Conservation (phyloP, 805 yeast genomes). For the Zygosaccharomyces bisporus region DNA sequence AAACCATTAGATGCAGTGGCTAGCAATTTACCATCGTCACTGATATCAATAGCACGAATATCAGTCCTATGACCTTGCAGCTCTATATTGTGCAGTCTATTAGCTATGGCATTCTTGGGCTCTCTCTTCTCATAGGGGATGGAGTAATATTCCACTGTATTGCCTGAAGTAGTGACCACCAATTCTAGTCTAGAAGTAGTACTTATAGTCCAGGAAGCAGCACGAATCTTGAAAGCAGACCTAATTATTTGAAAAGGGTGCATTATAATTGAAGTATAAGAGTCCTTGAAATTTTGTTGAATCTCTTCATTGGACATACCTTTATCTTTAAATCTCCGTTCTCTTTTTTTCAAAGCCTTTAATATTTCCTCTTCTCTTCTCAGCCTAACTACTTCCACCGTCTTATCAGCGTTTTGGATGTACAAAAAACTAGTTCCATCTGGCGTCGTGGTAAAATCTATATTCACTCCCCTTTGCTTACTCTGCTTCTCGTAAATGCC, state of each 20-base stretch:
- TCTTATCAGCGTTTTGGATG: constrained; percentile 75
- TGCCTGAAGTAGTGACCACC: constrained; percentile 63
- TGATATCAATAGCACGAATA: constrained; percentile 75
- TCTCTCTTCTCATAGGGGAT: constrained; percentile 59
- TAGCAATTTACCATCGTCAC: constrained; percentile 72
- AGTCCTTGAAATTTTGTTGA: constrained; percentile 43
- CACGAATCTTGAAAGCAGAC: constrained; percentile 57
- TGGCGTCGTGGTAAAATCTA: constrained; percentile 43
- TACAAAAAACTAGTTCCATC: constrained; percentile 45
- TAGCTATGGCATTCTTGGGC: constrained; percentile 38
- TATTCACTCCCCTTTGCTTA: constrained; percentile 61
- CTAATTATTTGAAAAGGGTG: constrained; percentile 69
- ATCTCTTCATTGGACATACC: constrained; percentile 62
- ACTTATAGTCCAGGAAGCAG: constrained; percentile 59
- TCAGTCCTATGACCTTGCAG: constrained; percentile 87
- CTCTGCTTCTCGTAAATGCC: constrained; percentile 76
- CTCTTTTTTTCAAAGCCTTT: constrained; percentile 73
- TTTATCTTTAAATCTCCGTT: constrained; percentile 71
- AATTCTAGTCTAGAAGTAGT: constrained; percentile 52
- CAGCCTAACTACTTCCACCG: constrained; percentile 74
- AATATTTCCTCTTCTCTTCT: constrained; percentile 73
- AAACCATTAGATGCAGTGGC: constrained; percentile 91
- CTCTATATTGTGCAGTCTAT: constrained; percentile 58
- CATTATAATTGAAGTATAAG: constrained; percentile 53
- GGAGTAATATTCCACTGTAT: constrained; percentile 67